Conservation (phyloP, 441 rosid genomes). For the Flueggea neowawraea region DNA sequence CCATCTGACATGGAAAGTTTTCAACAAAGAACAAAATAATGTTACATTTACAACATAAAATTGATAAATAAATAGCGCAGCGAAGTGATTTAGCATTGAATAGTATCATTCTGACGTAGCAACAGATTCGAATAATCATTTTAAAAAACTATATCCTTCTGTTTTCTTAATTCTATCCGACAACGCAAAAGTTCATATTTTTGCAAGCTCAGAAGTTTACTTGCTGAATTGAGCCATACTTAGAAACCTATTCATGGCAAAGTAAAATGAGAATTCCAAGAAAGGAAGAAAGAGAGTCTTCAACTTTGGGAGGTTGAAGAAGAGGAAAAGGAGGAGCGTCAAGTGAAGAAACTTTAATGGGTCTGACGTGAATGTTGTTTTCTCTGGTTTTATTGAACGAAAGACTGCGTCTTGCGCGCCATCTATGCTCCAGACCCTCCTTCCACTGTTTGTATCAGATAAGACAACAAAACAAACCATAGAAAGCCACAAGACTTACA, state of each 20-base stretch:
- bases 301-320: constrained; percentile 25
- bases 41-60: too few relatives aligned
- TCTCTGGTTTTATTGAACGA: constrained; percentile 15
- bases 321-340: constrained; percentile 40
- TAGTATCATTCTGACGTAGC: too few relatives aligned
- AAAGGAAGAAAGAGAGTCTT: constrained; percentile 16
- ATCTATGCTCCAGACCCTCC: constrained; percentile 14
- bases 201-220: too few relatives aligned
- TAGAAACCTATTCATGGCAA: neutral
- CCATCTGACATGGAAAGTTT: too few relatives aligned
- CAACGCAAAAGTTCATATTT: too few relatives aligned
- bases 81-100: too few relatives aligned
- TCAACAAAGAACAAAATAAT: too few relatives aligned
- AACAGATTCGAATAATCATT: too few relatives aligned
- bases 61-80: too few relatives aligned
- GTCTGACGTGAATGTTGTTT: constrained; percentile 12
- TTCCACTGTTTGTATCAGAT: constrained; percentile 9
- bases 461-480: neutral
- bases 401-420: constrained; percentile 19
- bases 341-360: constrained; percentile 30
- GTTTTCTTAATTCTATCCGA: too few relatives aligned
- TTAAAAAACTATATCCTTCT: too few relatives aligned
- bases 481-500: neutral
- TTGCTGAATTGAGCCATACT: too few relatives aligned
- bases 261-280: neutral